phyloP scores from a whole-genome alignment of 176 grass and related monocot genomes.

The Raddia distichophylla region DNA sequence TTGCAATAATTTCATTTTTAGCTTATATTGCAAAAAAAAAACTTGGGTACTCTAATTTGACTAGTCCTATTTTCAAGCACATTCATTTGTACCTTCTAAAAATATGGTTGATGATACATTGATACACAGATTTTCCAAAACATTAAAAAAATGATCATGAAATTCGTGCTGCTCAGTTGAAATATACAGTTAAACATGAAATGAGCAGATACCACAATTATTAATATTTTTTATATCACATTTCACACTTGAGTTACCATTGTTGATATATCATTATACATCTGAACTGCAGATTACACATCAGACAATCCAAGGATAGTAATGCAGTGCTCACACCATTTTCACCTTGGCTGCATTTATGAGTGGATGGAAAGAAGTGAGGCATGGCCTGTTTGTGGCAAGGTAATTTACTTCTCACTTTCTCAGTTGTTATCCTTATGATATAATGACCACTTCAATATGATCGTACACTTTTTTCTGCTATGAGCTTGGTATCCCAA shows the following conservation, averaged over 20 bases:
- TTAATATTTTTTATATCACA: background rate
- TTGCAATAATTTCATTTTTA: too few relatives aligned
- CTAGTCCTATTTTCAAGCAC: background rate
- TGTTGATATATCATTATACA: constrained; percentile 15
- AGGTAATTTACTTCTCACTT: constrained; percentile 53
- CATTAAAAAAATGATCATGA: background rate
- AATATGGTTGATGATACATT: background rate
- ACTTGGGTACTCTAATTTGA: too few relatives aligned
- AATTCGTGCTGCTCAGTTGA: background rate
- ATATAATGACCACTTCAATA: background rate
- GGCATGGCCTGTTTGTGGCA: constrained; percentile 91
- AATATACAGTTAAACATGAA: background rate
- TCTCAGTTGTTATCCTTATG: background rate
- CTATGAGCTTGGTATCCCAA: background rate
- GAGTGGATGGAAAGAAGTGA: constrained; percentile 99
- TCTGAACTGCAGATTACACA: constrained; percentile 78
- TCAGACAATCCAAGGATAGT: constrained; percentile 85
- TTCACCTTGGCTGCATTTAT: constrained; percentile 95
- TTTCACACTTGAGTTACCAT: constrained; percentile 1
- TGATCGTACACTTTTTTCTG: constrained; percentile 15
- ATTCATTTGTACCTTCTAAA: background rate
- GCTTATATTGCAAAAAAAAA: too few relatives aligned
- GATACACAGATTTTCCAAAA: background rate
- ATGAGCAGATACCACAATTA: background rate
- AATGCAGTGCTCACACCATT: constrained; percentile 95